phyloP scores from a whole-genome alignment of 2,329 filamentous ascomycete genomes.

The Phyllosticta citribraziliensis region DNA sequence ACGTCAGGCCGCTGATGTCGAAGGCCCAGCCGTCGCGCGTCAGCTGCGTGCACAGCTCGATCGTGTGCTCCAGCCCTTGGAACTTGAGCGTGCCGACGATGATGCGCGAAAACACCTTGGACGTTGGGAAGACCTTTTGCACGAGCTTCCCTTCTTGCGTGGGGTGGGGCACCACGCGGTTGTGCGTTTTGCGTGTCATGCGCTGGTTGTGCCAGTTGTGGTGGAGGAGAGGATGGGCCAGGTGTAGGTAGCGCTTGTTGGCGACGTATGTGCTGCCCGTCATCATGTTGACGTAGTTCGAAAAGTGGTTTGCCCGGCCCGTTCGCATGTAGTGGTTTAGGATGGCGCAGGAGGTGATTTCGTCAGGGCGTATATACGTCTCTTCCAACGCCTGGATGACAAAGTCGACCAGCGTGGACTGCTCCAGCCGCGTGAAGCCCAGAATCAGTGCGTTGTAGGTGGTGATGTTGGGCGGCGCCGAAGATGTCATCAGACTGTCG shows the following conservation, averaged over 20 bases:
- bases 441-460: constrained; percentile 63
- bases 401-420: constrained; percentile 17
- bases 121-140: constrained; percentile 36
- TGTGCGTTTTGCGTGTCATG: not conserved
- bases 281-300: constrained; percentile 31
- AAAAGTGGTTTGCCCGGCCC: constrained; percentile 26
- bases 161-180: constrained; percentile 4
- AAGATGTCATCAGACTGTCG: constrained; percentile 57
- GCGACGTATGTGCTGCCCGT: constrained; percentile 25
- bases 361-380: constrained; percentile 36
- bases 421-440: constrained; percentile 40
- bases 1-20: constrained; percentile 27
- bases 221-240: constrained; percentile 31
- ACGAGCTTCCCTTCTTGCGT: constrained; percentile 24
- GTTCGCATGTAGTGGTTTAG: constrained; percentile 30
- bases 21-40: constrained; percentile 37
- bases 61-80: constrained; percentile 33
- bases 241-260: constrained; percentile 20
- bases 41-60: constrained; percentile 34
- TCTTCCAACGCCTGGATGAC: constrained; percentile 24
- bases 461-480: constrained; percentile 52
- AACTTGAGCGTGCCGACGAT: constrained; percentile 35
- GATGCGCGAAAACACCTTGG: constrained; percentile 33
- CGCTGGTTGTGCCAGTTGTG: not conserved
- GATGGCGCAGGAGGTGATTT: constrained; percentile 32